Base-by-base conservation (phyloP, 1,139 yeast genomes). In the Yamadazyma membranifaciens region DNA sequence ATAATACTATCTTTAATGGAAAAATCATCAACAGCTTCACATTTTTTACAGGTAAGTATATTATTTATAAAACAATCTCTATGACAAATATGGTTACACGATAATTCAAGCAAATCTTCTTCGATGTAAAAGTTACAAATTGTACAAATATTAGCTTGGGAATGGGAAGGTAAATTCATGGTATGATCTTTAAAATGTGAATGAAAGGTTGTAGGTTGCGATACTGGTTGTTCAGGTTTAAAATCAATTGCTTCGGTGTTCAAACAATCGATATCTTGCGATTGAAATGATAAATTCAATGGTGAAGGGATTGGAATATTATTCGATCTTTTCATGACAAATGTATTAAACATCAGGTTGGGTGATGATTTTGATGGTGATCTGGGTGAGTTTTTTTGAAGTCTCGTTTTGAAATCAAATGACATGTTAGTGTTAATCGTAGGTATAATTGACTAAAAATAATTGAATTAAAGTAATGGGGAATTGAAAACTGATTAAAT, bases 31-130 rank as follows among this genome's bases (percentile, higher is more conserved):
- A 15, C 15, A 2, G 36, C 32, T 9, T 42, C 32, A 38, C 60
- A 55, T 16, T 41, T 43, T 24, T 51, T 51, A 42, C 60, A 55
- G 9, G 50, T 52, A 22, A 54, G 47, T n/a, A 49, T 37, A 29
- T 49, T 46, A 26, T 47, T 47, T 26, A 50, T 44, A 36, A 61
- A 53, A 42, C 70, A 65, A 31, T 62, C 62, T 37, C 58, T 52
- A 43, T 65, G 70, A 37, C 65, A 60, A 28, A 47, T 39, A 46
- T 65, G 68, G 10, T 51, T 48, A 41, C 70, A 65, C 4, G 56
- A 49, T 32, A 65, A 50, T 35, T 54, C 57, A 15, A 63, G 41
- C n/a, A 57, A 44, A 12, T 49, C 50, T 34, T 62, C 66, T 7
- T 63, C 65, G 2, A 65, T 47, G 3, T 44, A 47, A 20, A 60